Conservation (phyloP, 768 basidiomycete genomes). For the Suillus tomentosus region DNA sequence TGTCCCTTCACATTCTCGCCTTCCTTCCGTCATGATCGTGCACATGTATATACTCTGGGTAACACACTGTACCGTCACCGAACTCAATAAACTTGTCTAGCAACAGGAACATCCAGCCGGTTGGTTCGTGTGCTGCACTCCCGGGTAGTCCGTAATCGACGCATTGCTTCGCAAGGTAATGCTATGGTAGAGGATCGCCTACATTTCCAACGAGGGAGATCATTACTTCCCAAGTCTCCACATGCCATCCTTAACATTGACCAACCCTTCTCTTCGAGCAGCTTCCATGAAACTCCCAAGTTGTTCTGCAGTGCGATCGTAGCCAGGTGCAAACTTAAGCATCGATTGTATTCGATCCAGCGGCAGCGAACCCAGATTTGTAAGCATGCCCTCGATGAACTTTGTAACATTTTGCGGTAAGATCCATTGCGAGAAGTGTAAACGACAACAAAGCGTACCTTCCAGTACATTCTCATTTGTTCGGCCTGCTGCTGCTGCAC, state of each 20-base stretch:
- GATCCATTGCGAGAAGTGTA: constrained; percentile 6
- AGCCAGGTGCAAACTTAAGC: constrained; percentile 82
- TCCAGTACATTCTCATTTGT: constrained; percentile 89
- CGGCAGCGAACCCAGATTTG: constrained; percentile 75
- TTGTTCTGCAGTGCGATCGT: constrained; percentile 80
- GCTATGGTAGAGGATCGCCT: too few species aligned
- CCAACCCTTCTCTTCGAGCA: constrained; percentile 74
- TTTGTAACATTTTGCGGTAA: constrained; percentile 27
- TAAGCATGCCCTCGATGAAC: constrained; percentile 93
- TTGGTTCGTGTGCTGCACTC: background rate
- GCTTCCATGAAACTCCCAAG: constrained; percentile 80
- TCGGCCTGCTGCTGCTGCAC: constrained; percentile 78
- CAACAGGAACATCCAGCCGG: background rate
- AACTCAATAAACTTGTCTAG: constrained; percentile 3
- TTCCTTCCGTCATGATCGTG: background rate
- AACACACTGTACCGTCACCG: background rate
- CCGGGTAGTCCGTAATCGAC: background rate
- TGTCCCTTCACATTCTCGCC: background rate
- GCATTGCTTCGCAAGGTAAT: too few species aligned
- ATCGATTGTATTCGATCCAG: constrained; percentile 87
- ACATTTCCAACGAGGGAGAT: background rate
- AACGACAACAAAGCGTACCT: constrained; percentile 44
- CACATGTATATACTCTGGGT: background rate
- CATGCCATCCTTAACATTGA: constrained; percentile 67
- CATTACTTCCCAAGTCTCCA: constrained; percentile 52